These are phyloP conservation scores for Ceratorhiza oryzae-sativae DNA, from an alignment of 1,284 basidiomycete genomes.

Conservation along the genomic window DNA sequence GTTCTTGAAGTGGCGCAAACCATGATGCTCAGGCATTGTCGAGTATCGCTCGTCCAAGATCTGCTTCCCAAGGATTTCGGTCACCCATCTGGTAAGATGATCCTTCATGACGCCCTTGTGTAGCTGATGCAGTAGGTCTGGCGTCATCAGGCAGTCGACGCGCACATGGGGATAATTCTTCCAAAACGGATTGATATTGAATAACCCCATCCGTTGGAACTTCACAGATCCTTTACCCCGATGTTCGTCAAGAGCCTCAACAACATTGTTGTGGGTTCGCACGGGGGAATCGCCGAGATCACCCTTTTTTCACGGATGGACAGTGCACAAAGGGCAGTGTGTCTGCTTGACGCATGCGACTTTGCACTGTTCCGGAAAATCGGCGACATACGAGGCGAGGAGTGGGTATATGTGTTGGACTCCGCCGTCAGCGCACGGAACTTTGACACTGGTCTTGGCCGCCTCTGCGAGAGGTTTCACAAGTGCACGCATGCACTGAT, in stretches of 20 bases:
- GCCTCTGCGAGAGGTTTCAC: conserved; percentile 28
- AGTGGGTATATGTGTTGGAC: conserved; percentile 12
- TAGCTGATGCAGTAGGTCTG: conserved; percentile 41
- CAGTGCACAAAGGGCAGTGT: conserved; percentile 16
- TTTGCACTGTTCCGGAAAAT: conserved; percentile 19
- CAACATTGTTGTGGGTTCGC: not conserved
- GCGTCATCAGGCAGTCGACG: conserved; percentile 46
- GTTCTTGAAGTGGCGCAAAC: conserved; percentile 49
- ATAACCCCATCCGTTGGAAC: conserved; percentile 7
- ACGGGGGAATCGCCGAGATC: not conserved
- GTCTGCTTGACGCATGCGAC: not conserved
- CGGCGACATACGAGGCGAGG: not conserved
- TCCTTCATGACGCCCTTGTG: conserved; percentile 52
- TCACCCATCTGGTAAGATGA: conserved; percentile 44
- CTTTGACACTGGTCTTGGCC: not conserved
- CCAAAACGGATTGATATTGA: conserved; percentile 47
- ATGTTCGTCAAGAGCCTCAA: not conserved
- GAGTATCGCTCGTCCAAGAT: conserved; percentile 32
- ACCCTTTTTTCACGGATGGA: not conserved
- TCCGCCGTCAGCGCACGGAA: conserved; percentile 32
- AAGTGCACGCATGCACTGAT: conserved; percentile 15
- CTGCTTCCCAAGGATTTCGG: not conserved
- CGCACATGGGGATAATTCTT: conserved; percentile 44
- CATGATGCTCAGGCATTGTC: conserved; percentile 18
- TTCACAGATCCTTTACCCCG: not conserved